Evolutionary conservation across 768 basidiomycete genomes (phyloP).

Genomic region (Kwoniella bestiolae): DNA sequence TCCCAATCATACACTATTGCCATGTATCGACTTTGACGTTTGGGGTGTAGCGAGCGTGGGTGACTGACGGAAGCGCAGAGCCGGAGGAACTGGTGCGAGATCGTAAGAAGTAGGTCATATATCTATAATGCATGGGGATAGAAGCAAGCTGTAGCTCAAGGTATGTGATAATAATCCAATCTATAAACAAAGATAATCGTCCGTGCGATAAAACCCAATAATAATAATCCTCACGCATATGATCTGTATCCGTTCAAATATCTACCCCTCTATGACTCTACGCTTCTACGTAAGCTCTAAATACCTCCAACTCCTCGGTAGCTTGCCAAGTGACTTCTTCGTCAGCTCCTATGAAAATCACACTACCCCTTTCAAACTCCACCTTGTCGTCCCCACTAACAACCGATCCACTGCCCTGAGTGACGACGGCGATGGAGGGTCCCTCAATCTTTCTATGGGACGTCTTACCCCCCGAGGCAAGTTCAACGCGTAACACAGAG

Average conservation of each 20-base stretch:
- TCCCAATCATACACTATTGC: too few species aligned
- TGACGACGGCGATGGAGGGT: slow-evolving; percentile 82
- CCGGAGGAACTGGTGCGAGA: too few species aligned
- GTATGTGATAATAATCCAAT: neutral
- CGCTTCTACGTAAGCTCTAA: slow-evolving; percentile 69
- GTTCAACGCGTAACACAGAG: slow-evolving; percentile 71
- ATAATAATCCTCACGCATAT: too few species aligned
- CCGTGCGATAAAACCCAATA: neutral
- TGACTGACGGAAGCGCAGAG: too few species aligned
- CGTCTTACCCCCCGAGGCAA: slow-evolving; percentile 62
- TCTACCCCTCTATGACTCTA: too few species aligned
- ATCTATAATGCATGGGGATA: too few species aligned
- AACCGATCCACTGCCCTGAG: slow-evolving; percentile 68
- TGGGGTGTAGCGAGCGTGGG: too few species aligned
- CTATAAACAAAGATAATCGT: neutral
- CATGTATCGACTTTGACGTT: too few species aligned
- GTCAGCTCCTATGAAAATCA: slow-evolving; percentile 80
- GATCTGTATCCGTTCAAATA: too few species aligned
- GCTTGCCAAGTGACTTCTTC: slow-evolving; percentile 64
- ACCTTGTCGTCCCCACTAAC: slow-evolving; percentile 50
- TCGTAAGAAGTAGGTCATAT: too few species aligned
- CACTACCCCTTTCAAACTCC: slow-evolving; percentile 68
- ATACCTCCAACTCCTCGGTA: slow-evolving; percentile 61
- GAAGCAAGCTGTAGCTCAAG: too few species aligned
- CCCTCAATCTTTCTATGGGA: slow-evolving; percentile 71